phyloP scores from a whole-genome alignment of 2,329 filamentous ascomycete genomes.

The Botryotinia convoluta region DNA sequence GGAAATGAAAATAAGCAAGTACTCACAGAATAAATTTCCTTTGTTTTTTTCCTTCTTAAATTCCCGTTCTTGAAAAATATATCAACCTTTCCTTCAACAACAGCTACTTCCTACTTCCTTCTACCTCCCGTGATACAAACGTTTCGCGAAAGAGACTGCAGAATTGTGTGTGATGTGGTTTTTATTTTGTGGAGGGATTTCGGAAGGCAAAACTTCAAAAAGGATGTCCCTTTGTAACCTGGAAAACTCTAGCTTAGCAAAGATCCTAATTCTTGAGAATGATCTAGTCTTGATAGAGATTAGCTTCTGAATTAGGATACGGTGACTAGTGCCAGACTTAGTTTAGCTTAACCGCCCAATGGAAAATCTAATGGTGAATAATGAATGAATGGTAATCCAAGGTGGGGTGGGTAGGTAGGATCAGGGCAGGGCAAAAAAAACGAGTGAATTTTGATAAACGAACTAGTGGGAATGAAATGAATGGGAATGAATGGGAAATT shows the following conservation, averaged over 20 bases:
- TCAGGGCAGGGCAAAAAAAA: background rate
- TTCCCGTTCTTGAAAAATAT: slow-evolving; percentile 25
- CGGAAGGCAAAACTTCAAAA: slow-evolving; percentile 15
- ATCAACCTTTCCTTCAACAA: slow-evolving; percentile 33
- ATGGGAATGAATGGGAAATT: background rate
- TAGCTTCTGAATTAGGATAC: background rate
- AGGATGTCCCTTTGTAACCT: slow-evolving; percentile 14
- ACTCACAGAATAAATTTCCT: slow-evolving; percentile 13
- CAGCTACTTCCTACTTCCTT: slow-evolving; percentile 36
- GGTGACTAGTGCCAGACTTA: background rate
- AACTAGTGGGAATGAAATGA: background rate
- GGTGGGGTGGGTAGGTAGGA: background rate
- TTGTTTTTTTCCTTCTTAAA: slow-evolving; percentile 15
- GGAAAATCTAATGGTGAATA: background rate
- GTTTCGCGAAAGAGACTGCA: slow-evolving; percentile 29
- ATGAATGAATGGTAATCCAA: background rate
- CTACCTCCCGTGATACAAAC: slow-evolving; percentile 36
- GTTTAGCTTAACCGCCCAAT: slow-evolving; percentile 1
- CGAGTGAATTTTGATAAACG: background rate
- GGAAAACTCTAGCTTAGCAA: slow-evolving; percentile 12
- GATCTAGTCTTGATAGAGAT: background rate
- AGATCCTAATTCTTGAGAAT: background rate
- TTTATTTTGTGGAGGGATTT: slow-evolving; percentile 19
- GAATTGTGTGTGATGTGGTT: slow-evolving; percentile 27
- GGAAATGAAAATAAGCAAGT: background rate